Conservation (phyloP, 306 rosid species). For the Vicia sativa region DNA sequence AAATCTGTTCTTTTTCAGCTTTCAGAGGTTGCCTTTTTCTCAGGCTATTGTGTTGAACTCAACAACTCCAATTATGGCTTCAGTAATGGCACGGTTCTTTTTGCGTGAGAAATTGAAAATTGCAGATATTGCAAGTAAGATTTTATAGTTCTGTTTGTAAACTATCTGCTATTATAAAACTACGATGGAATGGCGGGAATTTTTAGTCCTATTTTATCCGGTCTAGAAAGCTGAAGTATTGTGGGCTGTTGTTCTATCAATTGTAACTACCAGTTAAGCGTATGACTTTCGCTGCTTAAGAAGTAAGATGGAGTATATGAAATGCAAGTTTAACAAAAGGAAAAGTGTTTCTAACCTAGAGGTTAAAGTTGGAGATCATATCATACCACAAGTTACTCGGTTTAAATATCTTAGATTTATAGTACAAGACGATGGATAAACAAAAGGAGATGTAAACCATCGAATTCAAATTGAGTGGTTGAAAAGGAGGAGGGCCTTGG, state of each 20-base stretch:
- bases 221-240: slow-evolving; percentile 15
- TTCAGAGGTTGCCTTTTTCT: slow-evolving; percentile 67
- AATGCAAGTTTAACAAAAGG: too few relatives aligned
- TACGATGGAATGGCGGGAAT: slow-evolving; percentile 14
- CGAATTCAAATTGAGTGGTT: too few relatives aligned
- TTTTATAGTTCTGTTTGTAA: slow-evolving; percentile 10
- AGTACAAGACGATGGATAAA: too few relatives aligned
- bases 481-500: too few relatives aligned
- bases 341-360: too few relatives aligned
- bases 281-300: too few relatives aligned
- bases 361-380: too few relatives aligned
- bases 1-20: slow-evolving; percentile 57
- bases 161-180: slow-evolving; percentile 24
- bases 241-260: slow-evolving; percentile 6
- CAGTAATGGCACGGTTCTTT: slow-evolving; percentile 69
- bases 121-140: slow-evolving; percentile 66
- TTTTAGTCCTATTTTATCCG: neutral
- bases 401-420: too few relatives aligned
- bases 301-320: too few relatives aligned
- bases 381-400: too few relatives aligned
- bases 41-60: slow-evolving; percentile 72
- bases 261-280: slow-evolving; percentile 8
- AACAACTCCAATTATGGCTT: slow-evolving; percentile 75
- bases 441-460: too few relatives aligned
- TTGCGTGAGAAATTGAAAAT: slow-evolving; percentile 66